Base-by-base conservation (phyloP, 1,284 basidiomycete genomes). In the Tylopilus sp. region DNA sequence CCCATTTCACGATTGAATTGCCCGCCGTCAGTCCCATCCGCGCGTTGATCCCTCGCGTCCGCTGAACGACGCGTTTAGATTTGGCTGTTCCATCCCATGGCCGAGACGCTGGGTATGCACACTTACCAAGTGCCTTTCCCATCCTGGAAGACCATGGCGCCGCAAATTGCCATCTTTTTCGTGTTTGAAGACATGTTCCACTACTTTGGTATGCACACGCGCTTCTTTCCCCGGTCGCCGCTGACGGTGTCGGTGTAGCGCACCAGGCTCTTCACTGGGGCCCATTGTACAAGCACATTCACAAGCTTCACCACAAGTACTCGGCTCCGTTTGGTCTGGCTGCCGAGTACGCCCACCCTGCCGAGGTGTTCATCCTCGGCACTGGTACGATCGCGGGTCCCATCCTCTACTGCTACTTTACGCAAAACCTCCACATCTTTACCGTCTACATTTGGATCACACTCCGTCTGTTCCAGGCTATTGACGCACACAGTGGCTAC, bases 251-350 rank as follows among this genome's bases (percentile, higher is more conserved):
- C 54, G 56, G 54, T 32, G 14, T 58, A 86, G 94, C 92, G 13
- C 95, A 98, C 76, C 88, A 92, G 65, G 87, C 86, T 11, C 83
- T 97, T 20, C 96, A 99, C 77, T 92, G 84, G 67, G 92, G 93
- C 50, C 78, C 85, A 5, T 80, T 99, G 53, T 99, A 99, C 85
- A 97, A 94, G 77, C 81, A 97, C 75, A 94, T 98, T 61, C 96
- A 99, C 85, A 98, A 98, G 78, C 80, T 94, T 43, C 92, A 98
- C 74, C 96, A 98, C 84, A 94, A 97, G 70, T 98, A 95, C 75
- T 90, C 90, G 20, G 95, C 96, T 20, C 96, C 96, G 0, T 98
- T 98, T 69, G 96, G 96, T 64, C 85, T 99, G 31, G 94, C 96
- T 9, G 96, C 97, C 14, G 97, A 99, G 74, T 99, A 98, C 69